Percentiles rank a stretch among this genome's conserved stretches.
Evolutionary conservation across 148 eudicot species (phyloP).

Genomic region (Heliosperma pusillum): DNA sequence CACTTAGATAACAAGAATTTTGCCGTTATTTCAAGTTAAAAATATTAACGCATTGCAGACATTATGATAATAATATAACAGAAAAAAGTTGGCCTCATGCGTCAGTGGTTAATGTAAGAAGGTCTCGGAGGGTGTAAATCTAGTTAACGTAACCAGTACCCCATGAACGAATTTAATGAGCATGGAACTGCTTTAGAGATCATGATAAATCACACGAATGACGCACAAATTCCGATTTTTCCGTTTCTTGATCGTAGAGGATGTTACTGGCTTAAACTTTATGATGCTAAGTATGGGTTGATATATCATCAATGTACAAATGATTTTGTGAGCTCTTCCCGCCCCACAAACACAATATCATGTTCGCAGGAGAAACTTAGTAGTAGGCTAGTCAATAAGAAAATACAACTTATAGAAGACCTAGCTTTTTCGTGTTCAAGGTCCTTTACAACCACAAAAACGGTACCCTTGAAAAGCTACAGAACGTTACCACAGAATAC

Average conservation of each 20-base stretch:
- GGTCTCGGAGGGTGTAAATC: no score
- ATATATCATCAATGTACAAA: constrained; percentile 2
- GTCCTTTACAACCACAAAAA: not conserved
- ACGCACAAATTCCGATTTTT: no score
- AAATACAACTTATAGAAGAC: not conserved
- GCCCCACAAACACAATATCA: constrained; percentile 3
- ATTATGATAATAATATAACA: not conserved
- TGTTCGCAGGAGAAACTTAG: not conserved
- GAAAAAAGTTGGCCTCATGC: not conserved
- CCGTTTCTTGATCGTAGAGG: no score
- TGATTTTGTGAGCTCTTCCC: no score
- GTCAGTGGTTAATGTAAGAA: not conserved
- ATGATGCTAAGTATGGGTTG: not conserved
- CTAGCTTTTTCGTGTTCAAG: not conserved
- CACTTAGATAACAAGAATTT: not conserved
- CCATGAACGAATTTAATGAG: not conserved
- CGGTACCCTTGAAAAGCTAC: not conserved
- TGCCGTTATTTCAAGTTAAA: not conserved
- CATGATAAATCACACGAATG: not conserved
- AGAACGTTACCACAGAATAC: constrained; percentile 32
- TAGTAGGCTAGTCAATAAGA: not conserved
- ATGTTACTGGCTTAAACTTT: not conserved
- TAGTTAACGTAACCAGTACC: no score
- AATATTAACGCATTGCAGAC: not conserved
- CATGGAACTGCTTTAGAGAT: not conserved